Percentiles rank a stretch among this genome's conserved stretches.
These are phyloP conservation scores for Acacia acuminata DNA, from an alignment of 306 rosid species.

Conservation along the genomic window DNA sequence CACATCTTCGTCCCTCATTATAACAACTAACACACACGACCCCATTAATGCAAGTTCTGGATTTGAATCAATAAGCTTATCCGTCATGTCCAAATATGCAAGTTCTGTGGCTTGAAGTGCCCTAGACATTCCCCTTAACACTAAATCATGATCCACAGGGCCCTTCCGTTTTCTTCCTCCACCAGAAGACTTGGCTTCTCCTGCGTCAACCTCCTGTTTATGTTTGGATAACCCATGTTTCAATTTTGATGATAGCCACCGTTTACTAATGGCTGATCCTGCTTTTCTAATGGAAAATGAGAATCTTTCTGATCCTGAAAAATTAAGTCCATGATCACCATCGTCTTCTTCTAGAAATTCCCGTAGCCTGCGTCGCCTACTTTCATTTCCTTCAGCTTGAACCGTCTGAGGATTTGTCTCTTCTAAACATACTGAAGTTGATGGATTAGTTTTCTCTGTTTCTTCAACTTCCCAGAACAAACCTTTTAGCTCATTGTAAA, in stretches of 20 bases:
- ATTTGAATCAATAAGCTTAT: slow-evolving; percentile 55
- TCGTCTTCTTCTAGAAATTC: slow-evolving; percentile 77
- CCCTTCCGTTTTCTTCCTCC: slow-evolving; percentile 73
- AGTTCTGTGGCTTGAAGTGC: slow-evolving; percentile 77
- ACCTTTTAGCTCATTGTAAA: slow-evolving; percentile 83
- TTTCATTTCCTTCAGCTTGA: slow-evolving; percentile 47
- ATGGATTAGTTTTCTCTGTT: slow-evolving; percentile 35
- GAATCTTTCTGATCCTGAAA: slow-evolving; percentile 91
- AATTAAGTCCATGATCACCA: slow-evolving; percentile 79
- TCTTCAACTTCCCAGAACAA: slow-evolving; percentile 79
- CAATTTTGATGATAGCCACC: slow-evolving; percentile 80
- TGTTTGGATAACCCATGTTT: slow-evolving; percentile 82
- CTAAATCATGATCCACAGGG: slow-evolving; percentile 71
- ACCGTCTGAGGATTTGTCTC: slow-evolving; percentile 33
- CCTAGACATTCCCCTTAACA: slow-evolving; percentile 74
- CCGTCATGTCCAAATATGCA: slow-evolving; percentile 84
- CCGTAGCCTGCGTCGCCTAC: slow-evolving; percentile 72
- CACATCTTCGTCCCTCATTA: not conserved
- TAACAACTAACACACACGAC: not conserved
- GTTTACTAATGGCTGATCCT: slow-evolving; percentile 72
- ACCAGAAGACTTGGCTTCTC: slow-evolving; percentile 48
- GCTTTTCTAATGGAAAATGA: slow-evolving; percentile 94
- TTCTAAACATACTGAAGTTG: slow-evolving; percentile 31
- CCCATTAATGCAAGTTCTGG: not conserved
- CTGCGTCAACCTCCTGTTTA: slow-evolving; percentile 64